Evolutionary conservation across 2,329 filamentous ascomycete genomes (phyloP).

Genomic region (Colletotrichum gloeosporioides): DNA sequence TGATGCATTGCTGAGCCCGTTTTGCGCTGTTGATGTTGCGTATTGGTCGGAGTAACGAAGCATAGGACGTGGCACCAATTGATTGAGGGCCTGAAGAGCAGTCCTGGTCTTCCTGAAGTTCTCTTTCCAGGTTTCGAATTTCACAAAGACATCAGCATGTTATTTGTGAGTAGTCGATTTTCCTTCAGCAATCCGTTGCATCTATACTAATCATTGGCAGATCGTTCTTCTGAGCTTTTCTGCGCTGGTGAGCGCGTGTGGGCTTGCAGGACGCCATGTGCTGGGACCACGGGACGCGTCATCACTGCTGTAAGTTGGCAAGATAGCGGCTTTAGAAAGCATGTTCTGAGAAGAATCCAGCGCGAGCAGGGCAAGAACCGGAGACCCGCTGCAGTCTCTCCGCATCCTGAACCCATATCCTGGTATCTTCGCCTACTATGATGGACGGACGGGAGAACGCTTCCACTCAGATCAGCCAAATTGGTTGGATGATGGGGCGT

Average conservation of each 20-base stretch:
- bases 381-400: conserved; percentile 11
- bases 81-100: not conserved
- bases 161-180: not conserved
- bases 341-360: not conserved
- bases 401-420: conserved; percentile 14
- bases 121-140: not conserved
- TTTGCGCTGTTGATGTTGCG: not conserved
- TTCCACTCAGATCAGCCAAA: conserved; percentile 23
- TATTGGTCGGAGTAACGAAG: not conserved
- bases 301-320: not conserved
- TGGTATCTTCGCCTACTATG: conserved; percentile 22
- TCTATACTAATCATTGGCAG: not conserved
- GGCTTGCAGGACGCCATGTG: not conserved
- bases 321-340: not conserved
- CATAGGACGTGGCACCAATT: not conserved
- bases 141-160: not conserved
- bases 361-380: not conserved
- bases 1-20: not conserved
- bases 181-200: not conserved
- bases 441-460: conserved; percentile 18
- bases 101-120: rapidly evolving
- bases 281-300: not conserved
- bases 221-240: not conserved
- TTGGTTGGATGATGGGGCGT: conserved; percentile 23
- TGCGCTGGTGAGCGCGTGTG: not conserved